Base-by-base conservation (phyloP, 768 basidiomycete species). In the Collybiopsis luxurians region DNA sequence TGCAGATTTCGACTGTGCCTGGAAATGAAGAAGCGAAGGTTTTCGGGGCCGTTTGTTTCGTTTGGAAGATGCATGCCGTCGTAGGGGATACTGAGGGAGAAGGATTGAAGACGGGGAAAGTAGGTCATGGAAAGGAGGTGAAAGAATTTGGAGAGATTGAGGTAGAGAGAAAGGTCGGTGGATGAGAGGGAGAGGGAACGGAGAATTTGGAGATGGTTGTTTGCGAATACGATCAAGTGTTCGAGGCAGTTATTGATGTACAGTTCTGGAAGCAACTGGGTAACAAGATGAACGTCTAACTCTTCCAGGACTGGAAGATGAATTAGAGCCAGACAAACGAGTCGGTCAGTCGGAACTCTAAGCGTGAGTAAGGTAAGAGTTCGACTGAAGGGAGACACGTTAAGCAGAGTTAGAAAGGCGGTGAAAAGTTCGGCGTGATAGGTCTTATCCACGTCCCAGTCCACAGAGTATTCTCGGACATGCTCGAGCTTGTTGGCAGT, bases 71-170 rank as follows among this genome's bases (percentile, higher is more conserved):
- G 76, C 4, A 61, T 65, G 6, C 78, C 78, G 42, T 80, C 73
- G 50, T 73, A 78, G 6, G 80, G 79, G 15, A 80, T 76, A 24
- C 73, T 75, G 13, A 81, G 64, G 1, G 69, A 56, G 42, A 80
- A 66, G 1, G 69, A 64, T 15, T 55, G 66, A 12, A 81, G 69
- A 39, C 56, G 67, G n/a, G 76, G 74, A 36, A 78, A 78, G 13
- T 60, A 64, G 0, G 74, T 76, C 13, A 13, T 6, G 31, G 31
- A 34, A 30, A 79, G 65, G 44, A 62, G 60, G 15, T 60, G 55
- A 59, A 78, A 76, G 38, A 81, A 69, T 21, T 63, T 67, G 54
- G 67, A 62, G 15, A 81, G 63, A 60, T 76, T 73, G 40, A 81
- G 72, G 46, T 72, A 64, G 44, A 60, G 67, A 7, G 76, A 79